phyloP scores from a whole-genome alignment of 2,329 filamentous ascomycete species.

The Monosporascus sp. region DNA sequence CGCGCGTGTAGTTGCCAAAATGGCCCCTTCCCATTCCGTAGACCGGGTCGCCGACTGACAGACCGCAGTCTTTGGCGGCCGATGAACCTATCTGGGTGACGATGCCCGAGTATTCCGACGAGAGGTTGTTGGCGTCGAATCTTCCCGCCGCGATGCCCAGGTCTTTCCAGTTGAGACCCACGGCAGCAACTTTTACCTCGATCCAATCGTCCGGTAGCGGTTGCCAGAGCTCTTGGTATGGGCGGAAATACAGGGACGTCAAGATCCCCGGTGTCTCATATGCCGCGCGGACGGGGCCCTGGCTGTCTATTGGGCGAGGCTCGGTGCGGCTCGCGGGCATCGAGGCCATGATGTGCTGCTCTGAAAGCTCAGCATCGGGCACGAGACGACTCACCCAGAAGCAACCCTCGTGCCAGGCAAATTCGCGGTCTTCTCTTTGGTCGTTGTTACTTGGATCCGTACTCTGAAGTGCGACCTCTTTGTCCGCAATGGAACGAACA shows the following conservation, averaged over 20 bases:
- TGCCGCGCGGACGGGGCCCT: slow-evolving; percentile 15
- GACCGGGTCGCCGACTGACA: slow-evolving; percentile 20
- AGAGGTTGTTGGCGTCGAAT: slow-evolving; percentile 15
- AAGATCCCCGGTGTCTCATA: slow-evolving; percentile 24
- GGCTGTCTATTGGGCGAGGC: too few species aligned
- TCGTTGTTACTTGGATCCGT: too few species aligned
- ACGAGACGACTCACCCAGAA: slow-evolving; percentile 23
- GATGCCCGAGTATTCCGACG: slow-evolving; percentile 13
- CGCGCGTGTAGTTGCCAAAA: slow-evolving; percentile 19
- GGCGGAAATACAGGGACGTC: slow-evolving; percentile 21
- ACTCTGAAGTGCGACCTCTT: too few species aligned
- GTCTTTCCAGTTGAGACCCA: slow-evolving; percentile 24
- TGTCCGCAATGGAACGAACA: too few species aligned
- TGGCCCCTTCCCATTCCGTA: slow-evolving; percentile 17
- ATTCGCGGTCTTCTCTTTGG: slow-evolving; percentile 18
- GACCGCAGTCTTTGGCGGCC: slow-evolving; percentile 1
- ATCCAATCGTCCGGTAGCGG: slow-evolving; percentile 16
- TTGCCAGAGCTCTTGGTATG: slow-evolving; percentile 12
- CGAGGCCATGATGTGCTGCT: too few species aligned
- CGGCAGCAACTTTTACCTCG: slow-evolving; percentile 22
- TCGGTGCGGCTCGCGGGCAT: slow-evolving; percentile 2
- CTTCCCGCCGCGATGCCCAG: slow-evolving; percentile 16
- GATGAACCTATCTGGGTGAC: slow-evolving; percentile 12
- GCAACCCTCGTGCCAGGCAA: slow-evolving; percentile 23
- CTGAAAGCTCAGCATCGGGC: slow-evolving; percentile 10